These are phyloP conservation scores for Colletotrichum trifolii DNA, from an alignment of 2,329 filamentous ascomycete species.

Conservation along the genomic window DNA sequence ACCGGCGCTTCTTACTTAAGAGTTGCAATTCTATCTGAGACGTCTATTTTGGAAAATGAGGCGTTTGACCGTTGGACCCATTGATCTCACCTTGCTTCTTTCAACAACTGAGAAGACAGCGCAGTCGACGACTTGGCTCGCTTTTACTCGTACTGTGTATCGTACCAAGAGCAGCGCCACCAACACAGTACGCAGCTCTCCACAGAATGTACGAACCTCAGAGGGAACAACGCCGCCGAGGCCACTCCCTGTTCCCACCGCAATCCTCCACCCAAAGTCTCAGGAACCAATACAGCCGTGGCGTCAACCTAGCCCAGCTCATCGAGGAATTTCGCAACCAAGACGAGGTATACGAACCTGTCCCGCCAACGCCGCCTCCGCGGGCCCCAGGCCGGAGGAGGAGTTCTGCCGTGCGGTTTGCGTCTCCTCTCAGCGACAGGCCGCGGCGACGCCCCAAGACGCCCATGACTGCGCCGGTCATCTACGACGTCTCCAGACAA, in stretches of 20 bases:
- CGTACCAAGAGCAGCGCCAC: neutral
- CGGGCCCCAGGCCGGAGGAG: slow-evolving; percentile 20
- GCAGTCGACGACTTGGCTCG: neutral
- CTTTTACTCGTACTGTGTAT: slow-evolving; percentile 8
- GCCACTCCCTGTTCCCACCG: slow-evolving; percentile 22
- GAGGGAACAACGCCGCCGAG: slow-evolving; percentile 20
- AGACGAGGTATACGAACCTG: slow-evolving; percentile 32
- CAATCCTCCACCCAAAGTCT: slow-evolving; percentile 30
- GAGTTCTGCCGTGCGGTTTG: slow-evolving; percentile 14
- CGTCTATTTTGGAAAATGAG: slow-evolving; percentile 6
- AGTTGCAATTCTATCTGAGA: slow-evolving; percentile 6
- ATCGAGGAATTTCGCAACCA: slow-evolving; percentile 32
- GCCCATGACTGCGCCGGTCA: slow-evolving; percentile 15
- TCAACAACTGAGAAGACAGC: neutral
- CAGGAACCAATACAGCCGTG: slow-evolving; percentile 29
- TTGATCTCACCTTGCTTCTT: slow-evolving; percentile 15
- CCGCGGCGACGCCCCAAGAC: slow-evolving; percentile 18
- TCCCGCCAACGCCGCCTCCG: slow-evolving; percentile 33
- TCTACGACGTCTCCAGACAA: slow-evolving; percentile 5
- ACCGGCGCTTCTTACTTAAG: slow-evolving; percentile 24
- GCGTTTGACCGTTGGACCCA: slow-evolving; percentile 16
- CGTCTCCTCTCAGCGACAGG: slow-evolving; percentile 10
- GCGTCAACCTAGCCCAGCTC: slow-evolving; percentile 20
- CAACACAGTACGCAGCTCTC: neutral
- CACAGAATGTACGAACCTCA: slow-evolving; percentile 26